Conservation (phyloP, 345 rosid species). For the Lumnitzera racemosa region DNA sequence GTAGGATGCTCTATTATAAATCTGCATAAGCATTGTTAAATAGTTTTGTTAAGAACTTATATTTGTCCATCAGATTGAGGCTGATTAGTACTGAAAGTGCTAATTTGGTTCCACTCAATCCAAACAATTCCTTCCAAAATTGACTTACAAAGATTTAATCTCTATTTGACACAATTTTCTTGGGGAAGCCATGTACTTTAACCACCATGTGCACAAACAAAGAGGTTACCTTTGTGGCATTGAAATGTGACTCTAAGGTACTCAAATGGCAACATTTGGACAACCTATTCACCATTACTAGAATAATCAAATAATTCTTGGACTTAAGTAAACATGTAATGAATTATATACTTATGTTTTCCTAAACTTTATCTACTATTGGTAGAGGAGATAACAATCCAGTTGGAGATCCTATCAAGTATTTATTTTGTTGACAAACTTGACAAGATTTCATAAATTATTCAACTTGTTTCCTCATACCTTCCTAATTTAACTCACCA, state of each 20-base stretch:
- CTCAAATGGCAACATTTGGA: conserved; percentile 3
- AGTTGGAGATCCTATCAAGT: not conserved
- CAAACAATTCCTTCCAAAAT: conserved; percentile 2
- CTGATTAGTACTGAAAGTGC: not conserved
- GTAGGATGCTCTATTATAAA: not conserved
- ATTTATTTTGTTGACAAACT: not conserved
- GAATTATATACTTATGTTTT: not conserved
- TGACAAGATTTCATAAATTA: not conserved
- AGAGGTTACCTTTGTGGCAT: not conserved
- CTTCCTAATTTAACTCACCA: not conserved
- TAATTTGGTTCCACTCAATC: not conserved
- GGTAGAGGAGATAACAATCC: not conserved
- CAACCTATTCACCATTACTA: conserved; percentile 1
- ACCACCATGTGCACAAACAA: not conserved
- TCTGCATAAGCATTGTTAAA: not conserved
- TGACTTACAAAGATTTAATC: not conserved
- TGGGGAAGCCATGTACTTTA: not conserved
- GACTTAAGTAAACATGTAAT: not conserved
- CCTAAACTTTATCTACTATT: not conserved
- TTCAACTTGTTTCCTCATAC: not conserved
- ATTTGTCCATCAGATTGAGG: not conserved
- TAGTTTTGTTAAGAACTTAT: not conserved
- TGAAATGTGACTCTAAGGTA: not conserved
- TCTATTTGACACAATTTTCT: not conserved
- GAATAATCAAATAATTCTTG: not conserved